Conservation (phyloP, 306 rosid genomes). For the Lablab purpureus region DNA sequence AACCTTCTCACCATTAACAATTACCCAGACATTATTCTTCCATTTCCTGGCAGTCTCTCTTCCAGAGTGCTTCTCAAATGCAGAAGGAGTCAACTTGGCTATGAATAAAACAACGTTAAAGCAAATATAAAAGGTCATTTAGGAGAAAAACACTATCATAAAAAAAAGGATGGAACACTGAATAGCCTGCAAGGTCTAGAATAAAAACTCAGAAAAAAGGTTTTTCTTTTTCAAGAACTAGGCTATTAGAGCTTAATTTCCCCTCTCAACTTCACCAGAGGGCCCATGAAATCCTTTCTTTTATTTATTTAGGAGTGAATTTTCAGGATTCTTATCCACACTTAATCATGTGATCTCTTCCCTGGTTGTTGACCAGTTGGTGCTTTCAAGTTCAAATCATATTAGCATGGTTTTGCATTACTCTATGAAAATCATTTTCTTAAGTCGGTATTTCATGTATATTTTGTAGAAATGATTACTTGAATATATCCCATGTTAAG, state of each 20-base stretch:
- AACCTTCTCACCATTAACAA: slow-evolving; percentile 89
- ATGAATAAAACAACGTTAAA: slow-evolving; percentile 35
- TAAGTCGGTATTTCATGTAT: slow-evolving; percentile 39
- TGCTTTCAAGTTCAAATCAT: slow-evolving; percentile 37
- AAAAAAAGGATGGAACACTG: slow-evolving; percentile 10
- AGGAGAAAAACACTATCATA: slow-evolving; percentile 9
- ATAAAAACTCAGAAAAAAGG: slow-evolving; percentile 6
- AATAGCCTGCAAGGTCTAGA: slow-evolving; percentile 28
- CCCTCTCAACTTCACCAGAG: not conserved
- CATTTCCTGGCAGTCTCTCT: slow-evolving; percentile 97
- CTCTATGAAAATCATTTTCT: slow-evolving; percentile 1
- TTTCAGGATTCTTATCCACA: not conserved
- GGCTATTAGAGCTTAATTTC: slow-evolving; percentile 1
- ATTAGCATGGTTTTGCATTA: slow-evolving; percentile 22
- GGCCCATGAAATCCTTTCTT: not conserved
- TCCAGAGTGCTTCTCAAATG: slow-evolving; percentile 99
- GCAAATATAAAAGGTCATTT: slow-evolving; percentile 37
- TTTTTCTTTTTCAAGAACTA: slow-evolving; percentile 23
- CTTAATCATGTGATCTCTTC: slow-evolving; percentile 27
- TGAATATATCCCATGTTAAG: not conserved
- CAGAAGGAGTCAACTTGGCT: slow-evolving; percentile 91
- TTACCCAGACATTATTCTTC: slow-evolving; percentile 97
- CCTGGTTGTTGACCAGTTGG: slow-evolving; percentile 19
- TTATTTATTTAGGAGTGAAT: not conserved
- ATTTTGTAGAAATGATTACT: slow-evolving; percentile 34